A percentile compares a stretch with the other conserved stretches of the same genome.
These are phyloP conservation scores for Apium graveolens DNA, from an alignment of 129 eudicot species.

Conservation along the genomic window DNA sequence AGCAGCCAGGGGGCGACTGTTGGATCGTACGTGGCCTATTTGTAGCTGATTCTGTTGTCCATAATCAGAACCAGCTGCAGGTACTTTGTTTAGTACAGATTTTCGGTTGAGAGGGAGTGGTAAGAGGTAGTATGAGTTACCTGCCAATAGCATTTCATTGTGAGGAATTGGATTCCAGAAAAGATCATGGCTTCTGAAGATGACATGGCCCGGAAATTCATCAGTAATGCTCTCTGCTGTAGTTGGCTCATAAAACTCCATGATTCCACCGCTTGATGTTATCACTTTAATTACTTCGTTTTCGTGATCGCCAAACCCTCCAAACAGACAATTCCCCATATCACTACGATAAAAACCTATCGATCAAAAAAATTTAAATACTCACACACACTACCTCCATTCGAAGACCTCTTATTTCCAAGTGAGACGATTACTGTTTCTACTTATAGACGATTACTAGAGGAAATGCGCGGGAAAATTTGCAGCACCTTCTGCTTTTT, in stretches of 20 bases:
- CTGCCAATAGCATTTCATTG: neutral
- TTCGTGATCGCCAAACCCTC: neutral
- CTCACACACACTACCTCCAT: neutral
- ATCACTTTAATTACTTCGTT: neutral
- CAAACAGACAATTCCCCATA: conserved; percentile 1
- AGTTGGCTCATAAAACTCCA: conserved; percentile 1
- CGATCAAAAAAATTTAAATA: neutral
- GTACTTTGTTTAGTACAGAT: neutral
- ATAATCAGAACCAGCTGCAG: neutral
- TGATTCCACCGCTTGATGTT: neutral
- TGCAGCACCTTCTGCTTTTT: neutral
- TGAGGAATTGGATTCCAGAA: conserved; percentile 1
- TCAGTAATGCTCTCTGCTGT: conserved; percentile 7
- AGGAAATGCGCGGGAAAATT: conserved; percentile 1
- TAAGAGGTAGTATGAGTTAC: neutral
- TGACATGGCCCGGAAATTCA: conserved; percentile 1
- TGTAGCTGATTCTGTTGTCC: neutral
- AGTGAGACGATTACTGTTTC: neutral
- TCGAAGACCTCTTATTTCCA: neutral
- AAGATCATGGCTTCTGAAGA: neutral
- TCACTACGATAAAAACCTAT: neutral
- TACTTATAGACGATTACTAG: no score
- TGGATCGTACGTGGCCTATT: neutral
- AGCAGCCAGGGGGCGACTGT: neutral
- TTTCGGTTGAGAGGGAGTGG: neutral